Percentiles rank a stretch among this genome's conserved stretches.
phyloP scores from a whole-genome alignment of 805 yeast species.

The Isabelozyma heimii region DNA sequence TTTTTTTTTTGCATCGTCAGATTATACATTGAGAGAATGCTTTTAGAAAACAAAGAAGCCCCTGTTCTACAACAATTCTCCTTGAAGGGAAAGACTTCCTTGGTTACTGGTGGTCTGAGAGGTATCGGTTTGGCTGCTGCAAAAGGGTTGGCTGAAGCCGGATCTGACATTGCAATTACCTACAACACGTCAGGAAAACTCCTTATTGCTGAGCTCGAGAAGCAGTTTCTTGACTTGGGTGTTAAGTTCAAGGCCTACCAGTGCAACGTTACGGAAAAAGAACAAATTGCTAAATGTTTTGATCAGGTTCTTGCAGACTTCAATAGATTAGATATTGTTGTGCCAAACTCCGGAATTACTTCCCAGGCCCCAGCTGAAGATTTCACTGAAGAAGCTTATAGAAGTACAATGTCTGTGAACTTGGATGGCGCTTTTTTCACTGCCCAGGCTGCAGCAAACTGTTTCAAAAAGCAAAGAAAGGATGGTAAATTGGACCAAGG shows the following conservation, averaged over 20 bases:
- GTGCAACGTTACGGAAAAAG: constrained; percentile 41
- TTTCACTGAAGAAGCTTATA: constrained; percentile 35
- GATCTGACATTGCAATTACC: constrained; percentile 40
- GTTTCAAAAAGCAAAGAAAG: constrained; percentile 39
- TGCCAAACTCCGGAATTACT: constrained; percentile 48
- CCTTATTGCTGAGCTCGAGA: background rate
- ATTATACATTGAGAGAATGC: no score
- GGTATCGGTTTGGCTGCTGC: constrained; percentile 49
- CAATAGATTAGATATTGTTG: constrained; percentile 38
- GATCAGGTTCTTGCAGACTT: constrained; percentile 28
- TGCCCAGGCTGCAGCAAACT: constrained; percentile 47
- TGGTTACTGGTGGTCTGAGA: constrained; percentile 44
- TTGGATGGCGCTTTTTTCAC: constrained; percentile 45
- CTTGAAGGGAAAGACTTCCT: constrained; percentile 33
- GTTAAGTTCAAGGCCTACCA: constrained; percentile 31
- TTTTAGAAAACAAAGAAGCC: background rate
- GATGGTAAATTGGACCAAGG: constrained; percentile 26
- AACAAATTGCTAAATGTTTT: constrained; percentile 28
- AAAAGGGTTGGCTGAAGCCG: constrained; percentile 38
- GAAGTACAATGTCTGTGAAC: constrained; percentile 36
- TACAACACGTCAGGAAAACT: constrained; percentile 14
- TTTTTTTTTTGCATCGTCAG: no score
- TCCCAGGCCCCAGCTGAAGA: constrained; percentile 27
- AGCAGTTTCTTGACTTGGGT: background rate
- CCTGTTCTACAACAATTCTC: constrained; percentile 39